phyloP scores from a whole-genome alignment of 1,284 basidiomycete species.

The Golubevia sp. region DNA sequence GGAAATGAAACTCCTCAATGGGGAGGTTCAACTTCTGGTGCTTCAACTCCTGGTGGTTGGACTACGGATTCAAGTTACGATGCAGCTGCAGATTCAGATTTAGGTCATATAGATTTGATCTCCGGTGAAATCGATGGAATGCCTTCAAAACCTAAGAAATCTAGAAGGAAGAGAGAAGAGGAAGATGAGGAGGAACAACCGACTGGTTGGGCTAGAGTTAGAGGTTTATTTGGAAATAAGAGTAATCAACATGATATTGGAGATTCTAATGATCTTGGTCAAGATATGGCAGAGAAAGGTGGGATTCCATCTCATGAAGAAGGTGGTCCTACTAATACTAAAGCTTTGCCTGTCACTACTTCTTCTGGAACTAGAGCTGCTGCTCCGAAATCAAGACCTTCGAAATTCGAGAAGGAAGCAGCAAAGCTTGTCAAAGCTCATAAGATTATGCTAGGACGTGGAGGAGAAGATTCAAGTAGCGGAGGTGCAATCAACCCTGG shows the following conservation, averaged over 20 bases:
- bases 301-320: conserved; percentile 20
- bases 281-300: conserved; percentile 10
- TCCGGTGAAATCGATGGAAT: conserved; percentile 57
- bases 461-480: background rate
- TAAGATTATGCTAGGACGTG: conserved; percentile 23
- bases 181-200: conserved; percentile 27
- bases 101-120: conserved; percentile 53
- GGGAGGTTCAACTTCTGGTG: conserved; percentile 20
- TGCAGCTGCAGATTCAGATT: conserved; percentile 44
- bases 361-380: conserved; percentile 40
- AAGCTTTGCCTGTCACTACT: conserved; percentile 54
- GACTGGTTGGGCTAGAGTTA: conserved; percentile 48
- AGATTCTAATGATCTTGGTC: background rate
- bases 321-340: conserved; percentile 52
- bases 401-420: conserved; percentile 49
- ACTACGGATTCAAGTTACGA: conserved; percentile 48
- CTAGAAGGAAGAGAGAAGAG: conserved; percentile 2
- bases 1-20: conserved; percentile 7
- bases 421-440: conserved; percentile 46
- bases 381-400: conserved; percentile 35
- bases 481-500: background rate
- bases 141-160: conserved; percentile 21
- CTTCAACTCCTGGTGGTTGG: conserved; percentile 32
- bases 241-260: background rate
- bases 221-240: conserved; percentile 15